Evolutionary conservation across 768 basidiomycete species (phyloP).

Genomic region (Tylopilus felleus): DNA sequence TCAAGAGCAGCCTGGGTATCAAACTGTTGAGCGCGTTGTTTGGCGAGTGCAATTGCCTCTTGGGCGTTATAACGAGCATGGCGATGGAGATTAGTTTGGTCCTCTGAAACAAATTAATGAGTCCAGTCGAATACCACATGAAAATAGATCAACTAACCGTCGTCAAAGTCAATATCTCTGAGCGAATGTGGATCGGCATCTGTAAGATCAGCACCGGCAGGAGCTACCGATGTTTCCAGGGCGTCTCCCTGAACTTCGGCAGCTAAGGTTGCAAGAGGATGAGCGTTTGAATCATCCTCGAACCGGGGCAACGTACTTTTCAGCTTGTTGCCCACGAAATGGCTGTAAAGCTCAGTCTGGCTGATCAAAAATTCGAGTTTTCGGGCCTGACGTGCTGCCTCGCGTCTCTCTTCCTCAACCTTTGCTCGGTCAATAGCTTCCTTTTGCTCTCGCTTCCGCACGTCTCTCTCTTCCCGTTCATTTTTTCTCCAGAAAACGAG

Average conservation of each 20-base stretch:
- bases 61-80: constrained; percentile 90
- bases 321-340: constrained; percentile 97
- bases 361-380: constrained; percentile 98
- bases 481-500: constrained; percentile 97
- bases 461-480: constrained; percentile 92
- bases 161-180: constrained; percentile 85
- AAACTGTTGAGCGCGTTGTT: constrained; percentile 77
- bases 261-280: constrained; percentile 42
- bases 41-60: constrained; percentile 78
- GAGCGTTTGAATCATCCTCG: constrained; percentile 14
- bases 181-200: constrained; percentile 52
- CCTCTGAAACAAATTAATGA: constrained; percentile 50
- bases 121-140: neutral
- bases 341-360: constrained; percentile 97
- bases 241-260: constrained; percentile 71
- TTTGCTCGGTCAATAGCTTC: constrained; percentile 86
- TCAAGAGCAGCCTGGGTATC: constrained; percentile 80
- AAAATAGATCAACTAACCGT: constrained; percentile 52
- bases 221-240: constrained; percentile 39
- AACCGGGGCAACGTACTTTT: constrained; percentile 56
- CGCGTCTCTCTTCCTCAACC: constrained; percentile 89
- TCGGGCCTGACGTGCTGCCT: constrained; percentile 88
- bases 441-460: constrained; percentile 90
- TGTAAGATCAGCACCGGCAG: constrained; percentile 56
- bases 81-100: constrained; percentile 77